Conservation (phyloP, 31 red algal species). For the Porphyra umbilicalis region DNA sequence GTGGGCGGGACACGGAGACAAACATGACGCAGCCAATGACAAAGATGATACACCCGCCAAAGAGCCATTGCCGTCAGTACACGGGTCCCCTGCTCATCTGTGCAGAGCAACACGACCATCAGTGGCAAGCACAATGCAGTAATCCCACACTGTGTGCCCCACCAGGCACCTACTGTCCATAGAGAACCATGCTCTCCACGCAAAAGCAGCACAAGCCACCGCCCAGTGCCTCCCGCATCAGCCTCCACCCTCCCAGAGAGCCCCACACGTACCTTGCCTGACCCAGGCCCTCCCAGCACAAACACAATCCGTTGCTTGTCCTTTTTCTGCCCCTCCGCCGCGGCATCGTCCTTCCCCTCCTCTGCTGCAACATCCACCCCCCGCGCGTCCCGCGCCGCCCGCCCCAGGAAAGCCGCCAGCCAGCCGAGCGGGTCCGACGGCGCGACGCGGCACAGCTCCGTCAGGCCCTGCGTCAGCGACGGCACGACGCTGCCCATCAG, state of each 20-base stretch:
- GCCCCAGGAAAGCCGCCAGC: conserved; percentile 52
- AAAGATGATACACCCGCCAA: neutral
- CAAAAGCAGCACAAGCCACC: neutral
- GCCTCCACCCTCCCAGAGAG: neutral
- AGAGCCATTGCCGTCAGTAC: neutral
- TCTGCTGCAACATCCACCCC: neutral
- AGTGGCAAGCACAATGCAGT: no score
- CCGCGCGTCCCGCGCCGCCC: conserved; percentile 7
- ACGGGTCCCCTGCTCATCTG: neutral
- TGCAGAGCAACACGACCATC: neutral
- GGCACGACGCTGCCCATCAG: conserved; percentile 54
- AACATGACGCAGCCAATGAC: neutral
- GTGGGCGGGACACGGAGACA: no score
- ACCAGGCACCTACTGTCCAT: no score
- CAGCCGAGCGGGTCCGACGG: conserved; percentile 73
- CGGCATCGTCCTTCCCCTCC: neutral
- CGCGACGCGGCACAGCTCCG: conserved; percentile 71
- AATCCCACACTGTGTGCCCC: no score
- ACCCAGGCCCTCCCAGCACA: conserved; percentile 93
- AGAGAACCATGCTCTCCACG: no score
- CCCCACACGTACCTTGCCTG: conserved; percentile 41
- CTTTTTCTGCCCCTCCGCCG: neutral
- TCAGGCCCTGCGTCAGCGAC: conserved; percentile 62
- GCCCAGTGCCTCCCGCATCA: neutral
- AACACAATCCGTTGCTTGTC: conserved; percentile 54